These are phyloP conservation scores for Candida sonorensis DNA, from an alignment of 805 yeast species.

Conservation along the genomic window DNA sequence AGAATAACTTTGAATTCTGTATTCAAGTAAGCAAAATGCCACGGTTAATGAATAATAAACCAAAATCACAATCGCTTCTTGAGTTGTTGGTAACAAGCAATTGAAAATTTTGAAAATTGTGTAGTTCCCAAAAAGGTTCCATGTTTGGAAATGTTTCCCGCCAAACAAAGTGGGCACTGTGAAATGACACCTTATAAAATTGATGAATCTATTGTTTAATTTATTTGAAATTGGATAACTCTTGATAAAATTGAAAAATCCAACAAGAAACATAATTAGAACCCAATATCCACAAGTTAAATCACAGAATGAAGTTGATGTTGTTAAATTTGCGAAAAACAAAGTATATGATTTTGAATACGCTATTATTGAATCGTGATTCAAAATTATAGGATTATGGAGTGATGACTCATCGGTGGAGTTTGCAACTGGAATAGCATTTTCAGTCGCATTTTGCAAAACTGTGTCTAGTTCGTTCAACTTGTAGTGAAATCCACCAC, in stretches of 20 bases:
- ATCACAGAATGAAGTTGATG: constrained; percentile 9
- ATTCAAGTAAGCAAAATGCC: constrained; percentile 8
- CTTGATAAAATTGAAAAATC: constrained; percentile 13
- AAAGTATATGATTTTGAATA: constrained; percentile 11
- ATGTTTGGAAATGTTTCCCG: constrained; percentile 19
- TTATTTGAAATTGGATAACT: constrained; percentile 3
- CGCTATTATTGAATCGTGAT: constrained; percentile 2
- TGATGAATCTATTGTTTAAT: constrained; percentile 4
- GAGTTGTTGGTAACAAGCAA: constrained; percentile 22
- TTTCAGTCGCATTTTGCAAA: constrained; percentile 11
- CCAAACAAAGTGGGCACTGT: constrained; percentile 16
- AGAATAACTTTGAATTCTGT: constrained; percentile 6
- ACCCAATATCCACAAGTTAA: constrained; percentile 20
- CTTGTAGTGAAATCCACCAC: constrained; percentile 4
- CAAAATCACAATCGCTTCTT: constrained; percentile 15
- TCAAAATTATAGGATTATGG: constrained; percentile 12
- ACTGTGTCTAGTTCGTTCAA: constrained; percentile 1
- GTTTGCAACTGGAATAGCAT: constrained; percentile 1
- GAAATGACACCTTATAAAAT: constrained; percentile 12
- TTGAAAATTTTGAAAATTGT: constrained; percentile 8
- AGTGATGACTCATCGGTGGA: constrained; percentile 1
- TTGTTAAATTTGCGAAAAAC: constrained; percentile 16
- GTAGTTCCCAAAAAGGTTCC: constrained; percentile 11
- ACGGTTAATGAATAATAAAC: constrained; percentile 10
- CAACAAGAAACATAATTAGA: constrained; percentile 8